Percentiles rank a stretch among this genome's conserved stretches.
These are phyloP conservation scores for Colletotrichum incanum DNA, from an alignment of 2,329 filamentous ascomycete species.

Conservation along the genomic window DNA sequence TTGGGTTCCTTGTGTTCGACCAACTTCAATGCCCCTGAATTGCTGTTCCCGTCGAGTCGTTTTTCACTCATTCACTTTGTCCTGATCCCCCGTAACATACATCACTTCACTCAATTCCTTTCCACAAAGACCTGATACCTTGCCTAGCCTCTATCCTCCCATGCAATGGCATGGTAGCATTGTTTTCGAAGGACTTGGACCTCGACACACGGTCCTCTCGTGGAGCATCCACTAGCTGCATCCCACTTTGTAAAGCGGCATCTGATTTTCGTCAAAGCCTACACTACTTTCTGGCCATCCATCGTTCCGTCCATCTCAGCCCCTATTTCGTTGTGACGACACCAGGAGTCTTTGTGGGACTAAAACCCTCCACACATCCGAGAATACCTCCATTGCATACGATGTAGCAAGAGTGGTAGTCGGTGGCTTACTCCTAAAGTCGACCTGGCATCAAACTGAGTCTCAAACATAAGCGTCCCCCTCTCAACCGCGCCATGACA, in stretches of 20 bases:
- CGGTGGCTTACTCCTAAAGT: conserved; percentile 10
- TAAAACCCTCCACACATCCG: conserved; percentile 7
- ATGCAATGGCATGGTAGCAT: background rate
- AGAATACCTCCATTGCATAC: conserved; percentile 10
- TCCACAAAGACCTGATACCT: background rate
- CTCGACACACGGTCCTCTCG: conserved; percentile 23
- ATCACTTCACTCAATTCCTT: background rate
- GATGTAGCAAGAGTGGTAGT: conserved; percentile 15
- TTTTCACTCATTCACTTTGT: background rate
- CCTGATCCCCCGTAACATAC: background rate
- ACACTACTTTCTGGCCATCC: background rate
- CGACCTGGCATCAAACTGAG: conserved; percentile 16
- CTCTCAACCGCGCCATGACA: conserved; percentile 19
- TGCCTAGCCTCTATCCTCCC: too few species aligned
- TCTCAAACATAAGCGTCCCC: conserved; percentile 14
- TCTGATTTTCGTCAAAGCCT: conserved; percentile 6
- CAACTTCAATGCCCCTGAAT: background rate
- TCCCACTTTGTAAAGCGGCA: conserved; percentile 1
- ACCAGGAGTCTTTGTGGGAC: conserved; percentile 4
- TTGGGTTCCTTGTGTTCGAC: background rate
- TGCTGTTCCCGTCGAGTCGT: background rate
- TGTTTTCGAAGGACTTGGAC: conserved; percentile 7
- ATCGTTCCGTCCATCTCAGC: conserved; percentile 5
- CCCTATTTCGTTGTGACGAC: conserved; percentile 5
- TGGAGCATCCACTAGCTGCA: conserved; percentile 13